Percentiles rank a stretch among this genome's conserved stretches.
These are phyloP conservation scores for Obba rivulosa DNA, from an alignment of 768 basidiomycete species.

Conservation along the genomic window DNA sequence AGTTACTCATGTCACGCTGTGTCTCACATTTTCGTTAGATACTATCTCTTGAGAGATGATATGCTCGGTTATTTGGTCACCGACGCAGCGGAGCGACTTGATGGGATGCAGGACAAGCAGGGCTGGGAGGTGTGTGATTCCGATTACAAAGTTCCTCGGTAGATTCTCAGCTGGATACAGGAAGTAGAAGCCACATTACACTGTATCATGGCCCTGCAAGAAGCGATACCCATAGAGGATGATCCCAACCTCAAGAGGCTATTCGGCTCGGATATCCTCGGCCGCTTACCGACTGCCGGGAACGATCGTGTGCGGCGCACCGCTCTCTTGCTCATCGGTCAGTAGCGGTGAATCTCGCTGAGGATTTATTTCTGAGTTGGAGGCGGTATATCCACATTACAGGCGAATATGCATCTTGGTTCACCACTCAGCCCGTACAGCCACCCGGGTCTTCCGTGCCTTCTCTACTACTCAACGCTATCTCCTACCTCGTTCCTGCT, in stretches of 20 bases:
- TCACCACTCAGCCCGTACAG: conserved; percentile 44
- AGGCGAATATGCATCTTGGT: conserved; percentile 81
- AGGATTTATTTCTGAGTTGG: neutral
- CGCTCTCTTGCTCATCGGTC: conserved; percentile 70
- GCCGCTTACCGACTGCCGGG: conserved; percentile 59
- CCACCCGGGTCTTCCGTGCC: conserved; percentile 22
- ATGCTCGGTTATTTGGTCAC: conserved; percentile 71
- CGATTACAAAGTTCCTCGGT: neutral
- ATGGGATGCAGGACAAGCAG: conserved; percentile 33
- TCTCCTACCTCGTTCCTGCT: conserved; percentile 67
- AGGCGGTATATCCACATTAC: neutral
- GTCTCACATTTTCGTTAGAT: conserved; percentile 38
- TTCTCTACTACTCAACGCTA: conserved; percentile 55
- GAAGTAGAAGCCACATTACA: conserved; percentile 84
- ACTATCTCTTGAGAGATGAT: conserved; percentile 81
- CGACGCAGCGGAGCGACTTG: conserved; percentile 53
- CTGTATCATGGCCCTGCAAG: conserved; percentile 82
- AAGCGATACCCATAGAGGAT: conserved; percentile 66
- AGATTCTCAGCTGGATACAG: conserved; percentile 31
- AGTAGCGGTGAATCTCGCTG: conserved; percentile 17
- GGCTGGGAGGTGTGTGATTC: conserved; percentile 70
- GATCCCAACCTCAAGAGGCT: conserved; percentile 52
- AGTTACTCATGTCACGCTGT: neutral
- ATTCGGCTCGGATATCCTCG: conserved; percentile 70
- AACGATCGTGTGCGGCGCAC: conserved; percentile 68